These are phyloP conservation scores for Candida freyschussii DNA, from an alignment of 1,139 yeast species.

Conservation along the genomic window DNA sequence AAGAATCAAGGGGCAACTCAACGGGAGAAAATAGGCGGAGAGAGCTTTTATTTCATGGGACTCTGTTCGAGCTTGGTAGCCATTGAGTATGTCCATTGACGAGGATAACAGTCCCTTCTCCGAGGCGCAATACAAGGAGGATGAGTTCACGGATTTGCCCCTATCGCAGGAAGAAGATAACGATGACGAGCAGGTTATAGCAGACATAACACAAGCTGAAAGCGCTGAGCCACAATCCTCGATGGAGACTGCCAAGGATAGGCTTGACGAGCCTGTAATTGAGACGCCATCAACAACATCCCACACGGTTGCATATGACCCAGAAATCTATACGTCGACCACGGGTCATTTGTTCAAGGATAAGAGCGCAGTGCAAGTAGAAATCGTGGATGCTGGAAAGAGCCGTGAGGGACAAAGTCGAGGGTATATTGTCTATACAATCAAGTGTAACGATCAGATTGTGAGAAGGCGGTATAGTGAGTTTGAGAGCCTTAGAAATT, in stretches of 20 bases:
- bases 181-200: conserved; percentile 4
- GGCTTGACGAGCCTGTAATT: conserved; percentile 13
- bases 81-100: conserved; percentile 32
- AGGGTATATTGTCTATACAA: conserved; percentile 73
- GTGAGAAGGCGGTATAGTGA: conserved; percentile 78
- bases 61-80: no score
- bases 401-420: conserved; percentile 67
- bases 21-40: no score
- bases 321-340: conserved; percentile 17
- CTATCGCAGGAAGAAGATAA: conserved; percentile 17
- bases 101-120: conserved; percentile 53
- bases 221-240: conserved; percentile 6
- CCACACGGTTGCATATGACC: conserved; percentile 22
- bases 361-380: conserved; percentile 30
- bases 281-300: conserved; percentile 7
- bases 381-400: conserved; percentile 72
- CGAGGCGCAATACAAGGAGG: conserved; percentile 27
- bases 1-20: no score
- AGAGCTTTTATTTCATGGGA: no score
- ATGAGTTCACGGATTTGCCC: conserved; percentile 26
- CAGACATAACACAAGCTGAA: conserved; percentile 1
- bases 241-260: background rate
- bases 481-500: conserved; percentile 69
- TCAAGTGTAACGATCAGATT: conserved; percentile 54
- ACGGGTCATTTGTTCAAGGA: conserved; percentile 19